Base-by-base conservation (phyloP, 495 filamentous ascomycete genomes). In the Xylaria venustula region DNA sequence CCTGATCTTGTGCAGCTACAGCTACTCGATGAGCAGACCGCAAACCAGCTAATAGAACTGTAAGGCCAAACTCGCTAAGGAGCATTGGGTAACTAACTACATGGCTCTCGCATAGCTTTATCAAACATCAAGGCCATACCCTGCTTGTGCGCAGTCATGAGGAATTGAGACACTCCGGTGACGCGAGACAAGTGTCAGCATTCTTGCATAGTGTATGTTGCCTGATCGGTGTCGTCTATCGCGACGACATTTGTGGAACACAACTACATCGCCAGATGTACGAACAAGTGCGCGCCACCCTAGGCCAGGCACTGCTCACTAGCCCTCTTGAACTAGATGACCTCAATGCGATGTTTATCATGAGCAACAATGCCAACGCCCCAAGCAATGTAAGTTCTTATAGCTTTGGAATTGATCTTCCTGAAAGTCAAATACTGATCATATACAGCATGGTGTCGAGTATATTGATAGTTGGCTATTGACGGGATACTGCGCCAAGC, bases 401-500 rank as follows among this genome's bases (percentile, higher is more conserved):
- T 22, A 15, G 15, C 11, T 26, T 8, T 26, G 19, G 37, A 11
- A 15, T 12, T 1, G 2, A 9, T 14, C 14, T 37, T 7, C 2
- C 14, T 60, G n/a, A 7, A 22, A 8, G 26, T 7, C 17, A 28
- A 11, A 37, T 25, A 22, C 48, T 67, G n/a, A 67, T 49, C 48
- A 17, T 32, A 30, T n/a, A 55, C 49, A 71, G 69, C 64, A 66
- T 37, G 67, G 67, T 12, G 55, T 51, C n/a, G 69, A 71, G 50
- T 71, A 71, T 34, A 60, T 71, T 23, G 69, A 71, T 37, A 71
- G 69, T 37, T 71, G 69, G 69, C 51, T 71, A 19, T 59, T 71
- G 58, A 69, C 62, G 7, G 67, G 69, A 7, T 69, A 70, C 28
- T 71, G 69, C 45, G 69, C 63, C 0, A 64, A 71, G 49, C 69